Conservation (phyloP, 2,329 filamentous ascomycete species). For the Penicillium expansum region DNA sequence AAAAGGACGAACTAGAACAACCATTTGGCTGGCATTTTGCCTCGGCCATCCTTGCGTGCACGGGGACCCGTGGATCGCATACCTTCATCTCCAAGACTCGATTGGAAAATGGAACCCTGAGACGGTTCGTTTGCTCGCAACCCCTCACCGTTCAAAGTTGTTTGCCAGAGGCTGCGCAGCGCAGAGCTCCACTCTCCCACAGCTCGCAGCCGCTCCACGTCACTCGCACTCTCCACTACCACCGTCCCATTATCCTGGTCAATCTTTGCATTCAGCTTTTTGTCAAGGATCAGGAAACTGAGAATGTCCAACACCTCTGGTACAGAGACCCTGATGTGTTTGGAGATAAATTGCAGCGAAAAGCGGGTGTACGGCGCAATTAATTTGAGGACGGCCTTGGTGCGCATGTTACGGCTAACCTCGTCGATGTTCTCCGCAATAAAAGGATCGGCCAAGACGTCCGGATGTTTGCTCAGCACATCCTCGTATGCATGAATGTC, state of each 20-base stretch:
- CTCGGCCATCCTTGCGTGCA: constrained; percentile 22
- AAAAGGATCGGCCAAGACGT: constrained; percentile 86
- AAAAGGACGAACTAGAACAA: background rate
- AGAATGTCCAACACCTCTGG: constrained; percentile 91
- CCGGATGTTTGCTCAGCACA: constrained; percentile 81
- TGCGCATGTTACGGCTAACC: constrained; percentile 96
- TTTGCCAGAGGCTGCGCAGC: constrained; percentile 65
- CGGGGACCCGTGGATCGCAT: constrained; percentile 24
- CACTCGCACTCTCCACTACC: constrained; percentile 70
- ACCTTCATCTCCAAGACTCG: constrained; percentile 35
- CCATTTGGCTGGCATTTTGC: background rate
- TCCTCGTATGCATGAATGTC: constrained; percentile 90
- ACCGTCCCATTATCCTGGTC: constrained; percentile 84
- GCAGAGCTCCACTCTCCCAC: constrained; percentile 70
- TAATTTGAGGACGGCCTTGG: constrained; percentile 87
- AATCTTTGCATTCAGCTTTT: constrained; percentile 81
- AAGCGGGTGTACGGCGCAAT: constrained; percentile 95
- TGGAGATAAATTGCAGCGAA: constrained; percentile 81
- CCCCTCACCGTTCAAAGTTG: constrained; percentile 73
- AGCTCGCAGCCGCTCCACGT: constrained; percentile 67
- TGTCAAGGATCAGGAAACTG: constrained; percentile 89
- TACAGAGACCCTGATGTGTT: constrained; percentile 79
- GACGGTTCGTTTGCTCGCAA: constrained; percentile 47
- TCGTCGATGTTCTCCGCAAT: constrained; percentile 99
- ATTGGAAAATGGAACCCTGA: constrained; percentile 29